These are phyloP conservation scores for Syzygium grande DNA, from an alignment of 345 rosid species.

Conservation along the genomic window DNA sequence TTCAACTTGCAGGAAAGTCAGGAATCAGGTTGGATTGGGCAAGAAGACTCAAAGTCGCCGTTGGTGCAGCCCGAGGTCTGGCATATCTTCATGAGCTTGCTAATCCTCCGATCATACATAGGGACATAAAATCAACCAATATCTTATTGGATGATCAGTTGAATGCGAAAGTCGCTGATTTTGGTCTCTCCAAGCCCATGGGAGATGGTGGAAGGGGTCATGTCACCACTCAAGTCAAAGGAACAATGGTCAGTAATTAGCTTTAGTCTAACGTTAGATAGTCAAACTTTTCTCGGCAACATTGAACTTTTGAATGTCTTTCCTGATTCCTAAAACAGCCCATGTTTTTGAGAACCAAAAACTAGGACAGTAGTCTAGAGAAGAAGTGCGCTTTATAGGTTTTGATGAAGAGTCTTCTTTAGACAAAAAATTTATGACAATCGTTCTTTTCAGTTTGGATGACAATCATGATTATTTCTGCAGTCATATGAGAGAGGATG, in stretches of 20 bases:
- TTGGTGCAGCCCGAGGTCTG: constrained; percentile 78
- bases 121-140: constrained; percentile 84
- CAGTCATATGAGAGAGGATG: neutral
- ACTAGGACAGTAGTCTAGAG: neutral
- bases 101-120: constrained; percentile 87
- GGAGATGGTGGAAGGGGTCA: constrained; percentile 56
- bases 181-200: constrained; percentile 79
- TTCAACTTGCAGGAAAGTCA: constrained; percentile 44
- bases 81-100: constrained; percentile 94
- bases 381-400: neutral
- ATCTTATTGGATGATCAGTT: constrained; percentile 70
- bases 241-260: constrained; percentile 71
- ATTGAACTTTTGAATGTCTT: neutral
- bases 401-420: neutral
- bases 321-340: neutral
- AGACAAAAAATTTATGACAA: neutral
- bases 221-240: constrained; percentile 90
- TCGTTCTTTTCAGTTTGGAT: neutral
- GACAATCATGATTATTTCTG: neutral
- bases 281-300: neutral
- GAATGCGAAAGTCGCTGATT: constrained; percentile 87
- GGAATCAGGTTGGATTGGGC: constrained; percentile 83
- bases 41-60: constrained; percentile 68
- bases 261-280: neutral
- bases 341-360: neutral